Conservation (phyloP, 2,329 filamentous ascomycete species). For the Nannizzia gypsea region DNA sequence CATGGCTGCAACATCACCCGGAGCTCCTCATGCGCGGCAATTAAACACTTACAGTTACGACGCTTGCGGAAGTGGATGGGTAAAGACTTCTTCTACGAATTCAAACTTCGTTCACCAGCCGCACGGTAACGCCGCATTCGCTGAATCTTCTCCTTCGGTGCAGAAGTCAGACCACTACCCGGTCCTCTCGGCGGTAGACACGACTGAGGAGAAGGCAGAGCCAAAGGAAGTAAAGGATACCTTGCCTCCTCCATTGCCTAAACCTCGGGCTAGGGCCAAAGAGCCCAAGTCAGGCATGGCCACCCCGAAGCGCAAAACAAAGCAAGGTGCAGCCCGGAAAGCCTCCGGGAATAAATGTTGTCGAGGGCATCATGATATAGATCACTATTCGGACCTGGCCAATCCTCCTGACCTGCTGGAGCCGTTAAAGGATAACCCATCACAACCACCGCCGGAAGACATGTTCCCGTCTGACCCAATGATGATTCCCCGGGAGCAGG, state of each 20-base stretch:
- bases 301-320: neutral
- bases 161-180: neutral
- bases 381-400: conserved; percentile 60
- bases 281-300: neutral
- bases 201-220: neutral
- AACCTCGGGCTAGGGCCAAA: neutral
- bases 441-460: conserved; percentile 63
- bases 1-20: conserved; percentile 46
- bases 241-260: neutral
- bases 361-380: conserved; percentile 42
- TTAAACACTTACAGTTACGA: conserved; percentile 8
- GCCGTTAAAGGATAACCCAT: conserved; percentile 60
- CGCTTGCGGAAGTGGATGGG: conserved; percentile 2
- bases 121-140: neutral
- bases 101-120: neutral
- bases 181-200: neutral
- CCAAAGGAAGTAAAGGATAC: neutral
- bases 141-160: neutral
- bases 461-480: conserved; percentile 70
- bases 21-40: conserved; percentile 30
- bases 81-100: neutral
- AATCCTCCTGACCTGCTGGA: conserved; percentile 68
- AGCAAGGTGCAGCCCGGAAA: conserved; percentile 31
- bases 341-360: conserved; percentile 64
- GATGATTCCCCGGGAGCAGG: conserved; percentile 65